Percentiles rank a stretch among this genome's conserved stretches.
These are phyloP conservation scores for Phialophora expanda DNA, from an alignment of 2,329 filamentous ascomycete genomes.

Conservation along the genomic window DNA sequence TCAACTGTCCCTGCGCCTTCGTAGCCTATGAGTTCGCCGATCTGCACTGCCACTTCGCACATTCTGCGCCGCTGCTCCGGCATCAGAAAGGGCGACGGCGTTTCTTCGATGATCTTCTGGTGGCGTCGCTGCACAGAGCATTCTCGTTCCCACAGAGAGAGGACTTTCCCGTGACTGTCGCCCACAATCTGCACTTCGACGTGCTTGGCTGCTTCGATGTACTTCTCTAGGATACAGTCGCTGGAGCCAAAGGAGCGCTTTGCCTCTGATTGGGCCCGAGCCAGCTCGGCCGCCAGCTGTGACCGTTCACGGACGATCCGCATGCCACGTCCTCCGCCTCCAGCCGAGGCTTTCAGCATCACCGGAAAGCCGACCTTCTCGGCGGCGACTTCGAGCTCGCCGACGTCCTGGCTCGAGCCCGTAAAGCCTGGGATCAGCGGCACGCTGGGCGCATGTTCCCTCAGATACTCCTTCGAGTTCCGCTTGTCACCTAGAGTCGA, in stretches of 20 bases:
- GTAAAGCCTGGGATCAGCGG: slow-evolving; percentile 42
- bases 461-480: slow-evolving; percentile 40
- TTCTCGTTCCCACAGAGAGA: slow-evolving; percentile 55
- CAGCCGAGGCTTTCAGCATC: slow-evolving; percentile 57
- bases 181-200: slow-evolving; percentile 60
- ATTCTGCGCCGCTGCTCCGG: slow-evolving; percentile 45
- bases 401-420: slow-evolving; percentile 38
- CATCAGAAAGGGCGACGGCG: slow-evolving; percentile 47
- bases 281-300: slow-evolving; percentile 44
- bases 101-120: slow-evolving; percentile 60
- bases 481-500: slow-evolving; percentile 45
- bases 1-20: slow-evolving; percentile 54
- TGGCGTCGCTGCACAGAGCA: slow-evolving; percentile 59
- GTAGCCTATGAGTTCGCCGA: slow-evolving; percentile 49
- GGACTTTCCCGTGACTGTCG: slow-evolving; percentile 50
- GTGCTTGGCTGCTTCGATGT: slow-evolving; percentile 51
- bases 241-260: slow-evolving; percentile 52
- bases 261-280: slow-evolving; percentile 49
- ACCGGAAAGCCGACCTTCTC: slow-evolving; percentile 46
- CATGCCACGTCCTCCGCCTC: slow-evolving; percentile 56
- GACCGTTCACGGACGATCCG: slow-evolving; percentile 45
- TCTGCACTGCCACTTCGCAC: slow-evolving; percentile 45
- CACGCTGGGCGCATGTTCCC: slow-evolving; percentile 40
- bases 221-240: slow-evolving; percentile 53
- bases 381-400: slow-evolving; percentile 37